phyloP scores from a whole-genome alignment of 2,329 filamentous ascomycete genomes.

The Chaetomium sp. region DNA sequence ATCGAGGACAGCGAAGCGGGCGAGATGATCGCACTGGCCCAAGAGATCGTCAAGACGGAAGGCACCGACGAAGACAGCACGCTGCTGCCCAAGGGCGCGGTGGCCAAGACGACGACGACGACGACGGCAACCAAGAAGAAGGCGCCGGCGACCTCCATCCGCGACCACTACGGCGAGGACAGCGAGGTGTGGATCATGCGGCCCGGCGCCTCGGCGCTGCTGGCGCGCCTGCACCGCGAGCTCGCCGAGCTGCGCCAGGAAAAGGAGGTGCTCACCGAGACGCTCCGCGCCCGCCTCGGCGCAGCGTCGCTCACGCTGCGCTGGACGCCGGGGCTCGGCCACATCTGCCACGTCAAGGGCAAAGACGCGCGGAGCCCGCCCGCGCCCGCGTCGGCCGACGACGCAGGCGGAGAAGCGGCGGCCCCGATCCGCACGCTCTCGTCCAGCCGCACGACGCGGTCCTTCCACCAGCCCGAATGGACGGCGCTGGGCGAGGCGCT shows the following conservation, averaged over 20 bases:
- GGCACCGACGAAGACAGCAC: constrained; percentile 60
- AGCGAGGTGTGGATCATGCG: constrained; percentile 67
- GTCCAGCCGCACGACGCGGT: constrained; percentile 79
- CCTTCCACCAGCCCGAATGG: constrained; percentile 85
- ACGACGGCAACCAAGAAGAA: constrained; percentile 42
- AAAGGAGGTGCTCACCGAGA: constrained; percentile 61
- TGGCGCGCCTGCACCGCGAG: constrained; percentile 68
- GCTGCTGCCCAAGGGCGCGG: constrained; percentile 53
- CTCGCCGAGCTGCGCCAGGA: constrained; percentile 62
- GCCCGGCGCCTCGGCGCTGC: constrained; percentile 64
- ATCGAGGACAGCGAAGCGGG: constrained; percentile 71
- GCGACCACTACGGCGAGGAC: constrained; percentile 62
- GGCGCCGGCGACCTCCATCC: constrained; percentile 45
- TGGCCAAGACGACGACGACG: constrained; percentile 36
- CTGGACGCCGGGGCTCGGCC: constrained; percentile 84
- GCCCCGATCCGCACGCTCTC: constrained; percentile 59
- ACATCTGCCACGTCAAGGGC: constrained; percentile 88
- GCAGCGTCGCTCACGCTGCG: constrained; percentile 72
- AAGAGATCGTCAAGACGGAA: constrained; percentile 69
- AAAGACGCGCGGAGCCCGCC: constrained; percentile 60
- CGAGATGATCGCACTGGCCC: constrained; percentile 71
- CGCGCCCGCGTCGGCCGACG: neutral
- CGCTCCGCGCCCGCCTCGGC: constrained; percentile 62
- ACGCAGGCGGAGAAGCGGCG: constrained; percentile 33
- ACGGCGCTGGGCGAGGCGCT: constrained; percentile 76